phyloP scores from a whole-genome alignment of 257 asterid genomes.

The Penstemon newberryi region DNA sequence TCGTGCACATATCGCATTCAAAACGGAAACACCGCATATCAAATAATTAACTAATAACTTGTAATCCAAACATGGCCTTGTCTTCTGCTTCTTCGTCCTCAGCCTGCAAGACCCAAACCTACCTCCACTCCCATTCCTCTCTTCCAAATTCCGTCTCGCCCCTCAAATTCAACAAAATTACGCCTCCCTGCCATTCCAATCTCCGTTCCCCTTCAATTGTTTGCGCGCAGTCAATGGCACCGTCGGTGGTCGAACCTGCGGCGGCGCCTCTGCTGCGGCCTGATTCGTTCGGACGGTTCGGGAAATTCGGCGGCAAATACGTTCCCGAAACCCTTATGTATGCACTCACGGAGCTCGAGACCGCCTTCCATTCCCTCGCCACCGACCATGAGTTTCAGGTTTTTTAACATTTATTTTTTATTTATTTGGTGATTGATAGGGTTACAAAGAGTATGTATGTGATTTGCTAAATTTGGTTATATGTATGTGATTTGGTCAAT shows the following conservation, averaged over 20 bases:
- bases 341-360: constrained; percentile 89
- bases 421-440: background rate
- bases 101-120: constrained; percentile 39
- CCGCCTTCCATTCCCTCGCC: constrained; percentile 63
- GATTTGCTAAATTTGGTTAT: background rate
- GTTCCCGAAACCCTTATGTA: constrained; percentile 91
- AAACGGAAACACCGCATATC: no score
- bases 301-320: constrained; percentile 82
- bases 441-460: background rate
- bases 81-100: constrained; percentile 31
- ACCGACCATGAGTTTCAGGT: constrained; percentile 76
- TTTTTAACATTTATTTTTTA: background rate
- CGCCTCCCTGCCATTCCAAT: constrained; percentile 21
- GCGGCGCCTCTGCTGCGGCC: constrained; percentile 50
- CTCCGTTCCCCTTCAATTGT: constrained; percentile 27
- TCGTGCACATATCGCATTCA: no score
- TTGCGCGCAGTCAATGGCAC: constrained; percentile 44
- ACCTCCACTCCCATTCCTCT: constrained; percentile 39
- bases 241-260: constrained; percentile 38
- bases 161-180: constrained; percentile 24
- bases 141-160: constrained; percentile 28
- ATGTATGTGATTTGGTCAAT: background rate
- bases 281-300: constrained; percentile 85
- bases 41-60: no score
- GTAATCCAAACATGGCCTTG: constrained; percentile 42